Evolutionary conservation across 495 filamentous ascomycete species (phyloP).

Genomic region (Ramalina peruviana): DNA sequence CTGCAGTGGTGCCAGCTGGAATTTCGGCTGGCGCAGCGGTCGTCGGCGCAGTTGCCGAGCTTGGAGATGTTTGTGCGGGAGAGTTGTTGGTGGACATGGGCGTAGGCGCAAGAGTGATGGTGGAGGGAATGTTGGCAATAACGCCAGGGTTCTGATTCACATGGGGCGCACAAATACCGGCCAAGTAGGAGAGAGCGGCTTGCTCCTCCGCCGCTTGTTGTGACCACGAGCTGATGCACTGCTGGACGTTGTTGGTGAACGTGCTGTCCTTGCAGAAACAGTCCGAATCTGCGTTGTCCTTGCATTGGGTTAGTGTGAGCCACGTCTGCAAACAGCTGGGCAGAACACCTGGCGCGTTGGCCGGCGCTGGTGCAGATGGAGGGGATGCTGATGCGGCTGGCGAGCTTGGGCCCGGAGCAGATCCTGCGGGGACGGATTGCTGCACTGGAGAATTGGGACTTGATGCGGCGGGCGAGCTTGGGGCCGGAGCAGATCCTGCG

Average conservation of each 20-base stretch:
- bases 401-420: background rate
- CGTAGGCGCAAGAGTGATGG: conserved; percentile 42
- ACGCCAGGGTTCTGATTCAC: conserved; percentile 71
- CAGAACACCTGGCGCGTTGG: conserved; percentile 47
- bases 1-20: conserved; percentile 24
- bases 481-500: background rate
- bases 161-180: conserved; percentile 75
- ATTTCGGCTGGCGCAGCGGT: conserved; percentile 10
- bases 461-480: conserved; percentile 8
- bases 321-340: conserved; percentile 92
- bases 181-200: conserved; percentile 67
- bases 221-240: conserved; percentile 69
- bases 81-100: conserved; percentile 13
- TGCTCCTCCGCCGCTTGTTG: conserved; percentile 49
- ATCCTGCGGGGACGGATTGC: background rate
- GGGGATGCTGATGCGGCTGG: background rate
- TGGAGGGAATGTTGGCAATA: conserved; percentile 53
- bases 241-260: conserved; percentile 69
- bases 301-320: conserved; percentile 56
- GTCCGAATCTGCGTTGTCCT: conserved; percentile 62
- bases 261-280: conserved; percentile 77
- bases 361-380: conserved; percentile 15
- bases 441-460: background rate
- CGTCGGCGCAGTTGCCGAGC: conserved; percentile 24
- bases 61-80: conserved; percentile 12